A percentile compares a stretch with the other conserved stretches of the same genome.
Conservation (phyloP, 805 yeast genomes). For the Isabelozyma heimii region DNA sequence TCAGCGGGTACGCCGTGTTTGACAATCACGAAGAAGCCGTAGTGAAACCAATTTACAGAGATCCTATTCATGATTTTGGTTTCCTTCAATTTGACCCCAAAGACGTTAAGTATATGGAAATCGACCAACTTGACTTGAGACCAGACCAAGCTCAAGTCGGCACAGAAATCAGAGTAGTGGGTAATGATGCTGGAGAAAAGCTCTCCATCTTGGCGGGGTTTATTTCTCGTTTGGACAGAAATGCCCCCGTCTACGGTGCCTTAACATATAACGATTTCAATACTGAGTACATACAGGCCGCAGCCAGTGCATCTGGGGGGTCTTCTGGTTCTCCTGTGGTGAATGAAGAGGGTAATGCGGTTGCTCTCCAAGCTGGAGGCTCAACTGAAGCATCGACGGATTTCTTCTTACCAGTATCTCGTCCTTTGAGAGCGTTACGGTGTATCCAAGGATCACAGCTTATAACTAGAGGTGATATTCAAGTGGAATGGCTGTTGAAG, state of each 20-base stretch:
- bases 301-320: conserved; percentile 95
- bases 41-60: conserved; percentile 82
- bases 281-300: conserved; percentile 93
- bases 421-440: conserved; percentile 77
- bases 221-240: conserved; percentile 80
- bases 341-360: conserved; percentile 79
- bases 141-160: conserved; percentile 92
- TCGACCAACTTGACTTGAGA: conserved; percentile 61
- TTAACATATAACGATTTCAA: conserved; percentile 89
- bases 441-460: conserved; percentile 61
- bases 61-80: conserved; percentile 95
- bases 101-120: conserved; percentile 68
- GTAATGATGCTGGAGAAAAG: conserved; percentile 96
- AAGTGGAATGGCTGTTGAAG: conserved; percentile 81
- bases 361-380: conserved; percentile 95
- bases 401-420: conserved; percentile 80
- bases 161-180: conserved; percentile 88
- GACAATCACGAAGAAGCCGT: conserved; percentile 94
- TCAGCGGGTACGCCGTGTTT: conserved; percentile 85
- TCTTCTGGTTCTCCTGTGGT: conserved; percentile 97
- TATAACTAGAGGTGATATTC: conserved; percentile 87
- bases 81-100: conserved; percentile 75
- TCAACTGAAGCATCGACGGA: conserved; percentile 89
- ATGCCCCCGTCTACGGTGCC: conserved; percentile 91
- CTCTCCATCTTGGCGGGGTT: conserved; percentile 86